Conservation (phyloP, 2,329 filamentous ascomycete genomes). For the Achaetomium macrosporum region DNA sequence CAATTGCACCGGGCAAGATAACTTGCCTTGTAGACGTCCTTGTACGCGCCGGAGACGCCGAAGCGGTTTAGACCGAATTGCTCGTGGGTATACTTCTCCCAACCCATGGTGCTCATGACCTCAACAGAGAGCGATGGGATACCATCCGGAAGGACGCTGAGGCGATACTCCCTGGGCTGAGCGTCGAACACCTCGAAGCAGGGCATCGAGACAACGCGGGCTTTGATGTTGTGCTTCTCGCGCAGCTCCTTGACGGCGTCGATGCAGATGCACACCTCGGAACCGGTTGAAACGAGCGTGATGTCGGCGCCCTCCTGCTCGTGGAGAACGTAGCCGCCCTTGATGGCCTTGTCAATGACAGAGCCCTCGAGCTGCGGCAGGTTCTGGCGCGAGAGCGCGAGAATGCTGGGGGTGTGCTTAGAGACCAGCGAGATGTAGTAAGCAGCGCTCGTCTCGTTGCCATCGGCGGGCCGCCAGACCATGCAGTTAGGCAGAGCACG, state of each 20-base stretch:
- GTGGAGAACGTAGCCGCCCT: slow-evolving; percentile 89
- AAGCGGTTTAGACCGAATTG: slow-evolving; percentile 99
- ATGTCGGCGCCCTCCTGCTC: slow-evolving; percentile 79
- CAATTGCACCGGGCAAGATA: neutral
- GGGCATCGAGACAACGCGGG: slow-evolving; percentile 90
- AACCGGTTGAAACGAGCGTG: slow-evolving; percentile 90
- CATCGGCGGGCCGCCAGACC: slow-evolving; percentile 98
- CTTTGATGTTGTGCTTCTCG: slow-evolving; percentile 80
- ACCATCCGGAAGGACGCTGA: slow-evolving; percentile 87
- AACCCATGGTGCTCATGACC: slow-evolving; percentile 94
- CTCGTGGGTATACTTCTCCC: slow-evolving; percentile 99
- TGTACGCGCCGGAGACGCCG: slow-evolving; percentile 94
- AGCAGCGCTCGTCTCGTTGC: slow-evolving; percentile 95
- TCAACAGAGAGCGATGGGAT: slow-evolving; percentile 91
- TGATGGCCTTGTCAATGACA: slow-evolving; percentile 78
- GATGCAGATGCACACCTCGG: slow-evolving; percentile 88
- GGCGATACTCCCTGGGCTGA: slow-evolving; percentile 90
- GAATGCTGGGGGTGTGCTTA: slow-evolving; percentile 83
- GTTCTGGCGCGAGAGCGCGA: slow-evolving; percentile 96
- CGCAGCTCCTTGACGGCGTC: slow-evolving; percentile 88
- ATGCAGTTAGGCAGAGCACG: slow-evolving; percentile 97
- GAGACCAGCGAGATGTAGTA: slow-evolving; percentile 94
- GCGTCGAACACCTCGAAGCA: slow-evolving; percentile 96
- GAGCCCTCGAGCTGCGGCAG: slow-evolving; percentile 95
- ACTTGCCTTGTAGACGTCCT: slow-evolving; percentile 89